Conservation (phyloP, 139 green algal genomes). For the Coccomyxa sp. region DNA sequence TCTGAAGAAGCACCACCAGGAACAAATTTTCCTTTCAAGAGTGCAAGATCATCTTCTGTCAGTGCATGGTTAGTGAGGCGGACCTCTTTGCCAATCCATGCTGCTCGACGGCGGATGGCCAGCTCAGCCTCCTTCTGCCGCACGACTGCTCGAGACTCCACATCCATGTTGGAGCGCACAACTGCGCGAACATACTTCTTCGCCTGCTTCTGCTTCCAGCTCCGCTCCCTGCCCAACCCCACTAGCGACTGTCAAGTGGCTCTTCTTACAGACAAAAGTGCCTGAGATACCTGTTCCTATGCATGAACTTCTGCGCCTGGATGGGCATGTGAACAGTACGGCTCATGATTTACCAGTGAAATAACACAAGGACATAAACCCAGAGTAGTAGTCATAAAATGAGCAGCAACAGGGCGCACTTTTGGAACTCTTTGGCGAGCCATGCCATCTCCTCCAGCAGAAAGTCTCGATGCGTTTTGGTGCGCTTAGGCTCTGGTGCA, state of each 20-base stretch:
- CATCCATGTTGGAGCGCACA: conserved; percentile 59
- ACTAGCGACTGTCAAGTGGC: not conserved
- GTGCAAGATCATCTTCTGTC: not conserved
- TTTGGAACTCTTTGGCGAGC: conserved; percentile 89
- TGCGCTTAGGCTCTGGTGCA: conserved; percentile 51
- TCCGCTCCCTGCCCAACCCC: conserved; percentile 47
- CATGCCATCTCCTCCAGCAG: conserved; percentile 95
- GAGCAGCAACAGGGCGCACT: conserved; percentile 22
- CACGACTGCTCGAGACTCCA: conserved; percentile 57
- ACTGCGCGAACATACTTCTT: conserved; percentile 54
- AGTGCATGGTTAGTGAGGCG: not conserved
- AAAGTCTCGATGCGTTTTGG: conserved; percentile 87
- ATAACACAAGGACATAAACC: not conserved
- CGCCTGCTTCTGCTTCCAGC: conserved; percentile 73
- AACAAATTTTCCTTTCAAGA: not conserved
- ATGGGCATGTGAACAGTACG: not conserved
- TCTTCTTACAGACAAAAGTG: not conserved
- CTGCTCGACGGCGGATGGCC: conserved; percentile 32
- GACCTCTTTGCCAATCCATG: conserved; percentile 67
- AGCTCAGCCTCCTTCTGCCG: conserved; percentile 39
- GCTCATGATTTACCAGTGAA: not conserved
- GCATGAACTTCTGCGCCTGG: not conserved
- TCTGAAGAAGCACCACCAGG: not conserved
- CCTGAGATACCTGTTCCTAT: not conserved
- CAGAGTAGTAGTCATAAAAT: not conserved